Evolutionary conservation across 2,329 filamentous ascomycete genomes (phyloP).

Genomic region (Epichloe sibirici): DNA sequence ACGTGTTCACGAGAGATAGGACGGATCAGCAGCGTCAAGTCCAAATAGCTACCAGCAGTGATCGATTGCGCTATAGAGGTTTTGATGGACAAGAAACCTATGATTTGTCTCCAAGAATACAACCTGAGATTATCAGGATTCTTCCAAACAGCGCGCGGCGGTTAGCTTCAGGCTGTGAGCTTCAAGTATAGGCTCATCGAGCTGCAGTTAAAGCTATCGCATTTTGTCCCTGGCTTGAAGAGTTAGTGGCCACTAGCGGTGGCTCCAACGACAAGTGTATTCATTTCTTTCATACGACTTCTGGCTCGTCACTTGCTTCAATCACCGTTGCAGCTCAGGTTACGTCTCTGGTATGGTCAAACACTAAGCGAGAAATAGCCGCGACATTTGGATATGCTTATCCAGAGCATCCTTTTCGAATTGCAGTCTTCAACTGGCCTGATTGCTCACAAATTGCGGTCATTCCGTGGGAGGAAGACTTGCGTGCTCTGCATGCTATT

Average conservation of each 20-base stretch:
- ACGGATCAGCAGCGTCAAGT: conserved; percentile 9
- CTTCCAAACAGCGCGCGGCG: conserved; percentile 28
- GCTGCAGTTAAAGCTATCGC: conserved; percentile 95
- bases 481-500: conserved; percentile 78
- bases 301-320: conserved; percentile 72
- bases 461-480: conserved; percentile 71
- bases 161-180: conserved; percentile 44
- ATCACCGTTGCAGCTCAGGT: conserved; percentile 92
- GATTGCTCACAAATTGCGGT: conserved; percentile 75
- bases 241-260: conserved; percentile 78
- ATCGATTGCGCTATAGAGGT: not conserved
- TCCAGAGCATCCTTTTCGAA: conserved; percentile 76
- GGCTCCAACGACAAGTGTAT: conserved; percentile 92
- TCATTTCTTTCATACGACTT: conserved; percentile 83
- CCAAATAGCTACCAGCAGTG: not conserved
- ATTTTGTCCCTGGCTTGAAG: conserved; percentile 88
- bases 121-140: not conserved
- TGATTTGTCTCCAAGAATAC: not conserved
- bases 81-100: not conserved
- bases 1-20: conserved; percentile 4
- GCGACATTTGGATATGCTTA: conserved; percentile 92
- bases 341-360: conserved; percentile 84
- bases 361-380: conserved; percentile 71
- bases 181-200: conserved; percentile 63
- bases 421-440: conserved; percentile 92